Conservation (phyloP, 495 filamentous ascomycete species). For the Collariella sp. region DNA sequence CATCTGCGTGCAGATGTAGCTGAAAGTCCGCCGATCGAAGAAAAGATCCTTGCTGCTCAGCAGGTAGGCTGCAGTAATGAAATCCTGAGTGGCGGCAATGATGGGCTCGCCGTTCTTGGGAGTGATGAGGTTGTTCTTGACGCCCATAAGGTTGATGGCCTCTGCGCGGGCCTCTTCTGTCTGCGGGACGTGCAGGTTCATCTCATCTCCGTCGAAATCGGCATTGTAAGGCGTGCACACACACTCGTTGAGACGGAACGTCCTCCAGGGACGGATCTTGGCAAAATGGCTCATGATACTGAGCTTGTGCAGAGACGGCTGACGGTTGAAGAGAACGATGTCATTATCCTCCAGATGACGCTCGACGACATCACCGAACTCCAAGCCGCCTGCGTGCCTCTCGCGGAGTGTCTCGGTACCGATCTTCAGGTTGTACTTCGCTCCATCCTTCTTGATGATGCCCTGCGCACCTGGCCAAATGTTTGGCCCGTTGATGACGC, state of each 20-base stretch:
- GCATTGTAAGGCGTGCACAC: slow-evolving; percentile 98
- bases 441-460: slow-evolving; percentile 60
- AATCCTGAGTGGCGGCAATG: slow-evolving; percentile 96
- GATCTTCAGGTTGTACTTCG: slow-evolving; percentile 64
- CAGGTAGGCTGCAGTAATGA: slow-evolving; percentile 90
- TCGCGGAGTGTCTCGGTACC: slow-evolving; percentile 45
- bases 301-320: slow-evolving; percentile 95
- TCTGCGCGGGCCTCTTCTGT: slow-evolving; percentile 93
- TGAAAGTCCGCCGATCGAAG: slow-evolving; percentile 76
- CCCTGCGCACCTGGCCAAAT: slow-evolving; percentile 83
- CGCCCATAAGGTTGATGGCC: slow-evolving; percentile 94
- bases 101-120: slow-evolving; percentile 98
- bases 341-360: slow-evolving; percentile 93
- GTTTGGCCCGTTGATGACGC: slow-evolving; percentile 62
- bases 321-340: slow-evolving; percentile 95
- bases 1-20: slow-evolving; percentile 89
- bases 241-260: slow-evolving; percentile 95
- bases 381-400: slow-evolving; percentile 57
- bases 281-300: slow-evolving; percentile 92
- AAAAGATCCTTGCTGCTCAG: slow-evolving; percentile 90
- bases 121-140: slow-evolving; percentile 90
- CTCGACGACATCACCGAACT: slow-evolving; percentile 82
- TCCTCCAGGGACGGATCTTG: slow-evolving; percentile 90
- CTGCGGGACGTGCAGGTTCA: slow-evolving; percentile 99
- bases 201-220: slow-evolving; percentile 99